Evolutionary conservation across 1,139 yeast genomes (phyloP), one percentile per base, ranked within the genome.

Genomic region (Yamadazyma oceani): DNA sequence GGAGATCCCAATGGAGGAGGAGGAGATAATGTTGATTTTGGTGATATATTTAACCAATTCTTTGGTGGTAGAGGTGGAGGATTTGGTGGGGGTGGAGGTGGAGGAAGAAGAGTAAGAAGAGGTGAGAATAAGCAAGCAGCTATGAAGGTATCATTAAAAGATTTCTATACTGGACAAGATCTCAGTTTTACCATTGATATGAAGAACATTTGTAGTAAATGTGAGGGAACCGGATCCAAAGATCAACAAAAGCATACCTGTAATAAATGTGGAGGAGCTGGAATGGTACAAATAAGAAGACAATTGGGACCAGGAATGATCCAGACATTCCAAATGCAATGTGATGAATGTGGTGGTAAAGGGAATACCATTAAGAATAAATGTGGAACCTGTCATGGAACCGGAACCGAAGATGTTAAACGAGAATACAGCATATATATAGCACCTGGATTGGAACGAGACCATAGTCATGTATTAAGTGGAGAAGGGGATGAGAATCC

Each of bases 301-400:
- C 95, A 89, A 58, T 62, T 92, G 46, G 97, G 88, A 0, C 95
- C 95, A 8, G 92, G 92, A 6, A 86, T 92, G 88, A 68, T 86
- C 44, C 97, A 90, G 60, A 87, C 85, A 45, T 73, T 89, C 50
- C 90, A 86, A 55, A 75, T 81, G 36, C 73, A 73, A 11, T 92
- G 98, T 71, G 89, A 85, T 41, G 66, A 65, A 39, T 92, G 98
- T 69, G 65, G 69, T 13, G 98, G 98, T 26, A 66, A 70, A 37
- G 98, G 98, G 9, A 68, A 77, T 39, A 64, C 71, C 10, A 82
- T 88, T 34, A 66, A 74, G 35, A 67, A 81, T 46, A 73, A 75
- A 31, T 92, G 98, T 67, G 58, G 66, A 16, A 62, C 58, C 21
- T 92, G 98, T 62, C 62, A 69, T 7, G 98, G 98, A 2, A 47